Evolutionary conservation across 2,329 filamentous ascomycete species (phyloP).

Genomic region (Cyanodermella asteris): DNA sequence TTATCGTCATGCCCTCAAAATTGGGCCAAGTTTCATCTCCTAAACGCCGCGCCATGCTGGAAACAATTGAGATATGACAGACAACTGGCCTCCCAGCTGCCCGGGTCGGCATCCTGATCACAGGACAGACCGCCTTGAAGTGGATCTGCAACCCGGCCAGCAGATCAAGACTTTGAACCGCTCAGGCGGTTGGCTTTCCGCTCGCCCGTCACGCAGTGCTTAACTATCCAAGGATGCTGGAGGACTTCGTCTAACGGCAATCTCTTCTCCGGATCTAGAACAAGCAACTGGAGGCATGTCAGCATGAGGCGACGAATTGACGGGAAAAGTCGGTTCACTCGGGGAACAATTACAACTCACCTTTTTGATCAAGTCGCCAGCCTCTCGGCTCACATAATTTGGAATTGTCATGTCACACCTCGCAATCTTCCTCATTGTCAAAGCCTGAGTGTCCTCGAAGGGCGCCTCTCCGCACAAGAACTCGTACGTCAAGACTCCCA

Average conservation of each 20-base stretch:
- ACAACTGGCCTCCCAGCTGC: no score
- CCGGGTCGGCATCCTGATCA: no score
- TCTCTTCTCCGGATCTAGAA: constrained; percentile 82
- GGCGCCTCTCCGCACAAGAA: constrained; percentile 91
- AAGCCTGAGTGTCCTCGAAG: constrained; percentile 84
- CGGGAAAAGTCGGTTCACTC: neutral
- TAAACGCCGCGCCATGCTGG: no score
- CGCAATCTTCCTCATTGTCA: constrained; percentile 80
- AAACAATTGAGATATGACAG: no score
- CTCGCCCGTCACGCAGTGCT: constrained; percentile 53
- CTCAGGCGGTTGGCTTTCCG: constrained; percentile 21
- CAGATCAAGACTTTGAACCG: constrained; percentile 7
- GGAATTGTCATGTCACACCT: constrained; percentile 84
- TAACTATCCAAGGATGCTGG: constrained; percentile 86
- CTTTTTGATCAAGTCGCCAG: constrained; percentile 76
- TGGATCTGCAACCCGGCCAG: no score
- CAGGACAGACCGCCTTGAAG: no score
- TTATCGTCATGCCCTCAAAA: no score
- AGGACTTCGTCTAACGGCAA: constrained; percentile 77
- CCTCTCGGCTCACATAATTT: constrained; percentile 73
- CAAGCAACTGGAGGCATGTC: constrained; percentile 40
- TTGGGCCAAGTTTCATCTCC: no score
- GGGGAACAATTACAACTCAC: constrained; percentile 32
- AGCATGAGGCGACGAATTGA: neutral
- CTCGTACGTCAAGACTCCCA: constrained; percentile 89